These are phyloP conservation scores for Ogataea methylovora DNA, from an alignment of 805 yeast genomes.

Conservation along the genomic window DNA sequence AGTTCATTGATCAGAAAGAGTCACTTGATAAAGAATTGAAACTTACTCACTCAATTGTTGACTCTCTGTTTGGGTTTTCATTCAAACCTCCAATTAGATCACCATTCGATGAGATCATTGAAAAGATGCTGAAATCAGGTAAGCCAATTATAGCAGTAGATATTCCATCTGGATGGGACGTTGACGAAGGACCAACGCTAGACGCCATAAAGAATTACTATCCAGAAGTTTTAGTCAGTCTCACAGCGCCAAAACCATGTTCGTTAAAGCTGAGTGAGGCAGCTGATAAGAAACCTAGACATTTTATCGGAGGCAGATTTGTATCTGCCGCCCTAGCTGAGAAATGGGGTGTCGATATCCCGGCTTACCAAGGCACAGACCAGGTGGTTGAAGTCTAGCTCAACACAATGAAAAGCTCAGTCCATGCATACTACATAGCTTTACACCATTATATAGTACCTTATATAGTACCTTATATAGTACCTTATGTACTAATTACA, in stretches of 20 bases:
- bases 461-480: too few species aligned
- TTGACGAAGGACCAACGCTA: constrained; percentile 69
- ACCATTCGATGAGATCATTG: constrained; percentile 54
- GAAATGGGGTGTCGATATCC: constrained; percentile 64
- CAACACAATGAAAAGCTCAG: too few species aligned
- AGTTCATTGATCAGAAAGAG: constrained; percentile 33
- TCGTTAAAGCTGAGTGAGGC: constrained; percentile 35
- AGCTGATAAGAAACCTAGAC: constrained; percentile 31
- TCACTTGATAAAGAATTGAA: constrained; percentile 21
- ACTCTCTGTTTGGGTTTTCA: constrained; percentile 88
- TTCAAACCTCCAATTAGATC: constrained; percentile 81
- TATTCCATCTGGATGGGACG: constrained; percentile 97
- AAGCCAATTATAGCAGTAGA: constrained; percentile 76
- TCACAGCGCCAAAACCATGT: constrained; percentile 94
- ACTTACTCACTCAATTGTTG: constrained; percentile 49
- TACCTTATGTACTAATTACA: too few species aligned
- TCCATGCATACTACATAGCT: too few species aligned
- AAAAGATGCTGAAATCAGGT: constrained; percentile 28
- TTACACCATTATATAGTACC: too few species aligned
- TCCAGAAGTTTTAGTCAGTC: constrained; percentile 67
- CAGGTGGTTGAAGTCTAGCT: constrained; percentile 41
- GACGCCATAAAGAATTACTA: constrained; percentile 25
- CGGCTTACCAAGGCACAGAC: constrained; percentile 48
- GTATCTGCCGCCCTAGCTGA: constrained; percentile 58
- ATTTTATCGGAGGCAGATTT: constrained; percentile 90